Conservation (phyloP, 2,329 filamentous ascomycete genomes). For the Sporothrix variecibatus region DNA sequence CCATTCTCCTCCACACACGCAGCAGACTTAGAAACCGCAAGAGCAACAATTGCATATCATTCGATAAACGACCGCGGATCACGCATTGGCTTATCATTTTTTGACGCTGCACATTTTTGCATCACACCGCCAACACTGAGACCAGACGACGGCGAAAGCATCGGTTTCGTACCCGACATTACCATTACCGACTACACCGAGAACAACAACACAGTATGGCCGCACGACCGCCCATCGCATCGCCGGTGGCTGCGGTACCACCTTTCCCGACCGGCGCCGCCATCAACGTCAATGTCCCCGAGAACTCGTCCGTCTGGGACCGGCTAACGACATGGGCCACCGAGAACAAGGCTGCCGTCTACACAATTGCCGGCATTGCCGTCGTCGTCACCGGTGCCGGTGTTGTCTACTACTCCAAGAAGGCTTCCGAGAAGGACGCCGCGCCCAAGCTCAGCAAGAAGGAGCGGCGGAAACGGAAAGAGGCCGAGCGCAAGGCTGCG, state of each 20-base stretch:
- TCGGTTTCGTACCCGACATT: neutral
- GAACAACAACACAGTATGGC: conserved; percentile 39
- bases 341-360: conserved; percentile 93
- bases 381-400: conserved; percentile 89
- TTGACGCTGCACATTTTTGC: neutral
- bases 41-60: neutral
- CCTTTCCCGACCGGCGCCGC: conserved; percentile 34
- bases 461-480: conserved; percentile 84
- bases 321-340: conserved; percentile 88
- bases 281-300: conserved; percentile 51
- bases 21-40: neutral
- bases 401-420: conserved; percentile 85
- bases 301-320: conserved; percentile 78
- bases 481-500: conserved; percentile 59
- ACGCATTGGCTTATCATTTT: conserved; percentile 17
- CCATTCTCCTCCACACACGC: neutral
- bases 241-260: conserved; percentile 39
- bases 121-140: conserved; percentile 7
- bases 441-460: conserved; percentile 82
- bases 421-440: conserved; percentile 52
- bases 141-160: neutral
- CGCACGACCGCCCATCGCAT: conserved; percentile 39
- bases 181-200: neutral
- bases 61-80: neutral
- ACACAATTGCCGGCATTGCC: conserved; percentile 93